These are phyloP conservation scores for Wickerhamomyces sp. DNA, from an alignment of 1,139 yeast species.

Conservation along the genomic window DNA sequence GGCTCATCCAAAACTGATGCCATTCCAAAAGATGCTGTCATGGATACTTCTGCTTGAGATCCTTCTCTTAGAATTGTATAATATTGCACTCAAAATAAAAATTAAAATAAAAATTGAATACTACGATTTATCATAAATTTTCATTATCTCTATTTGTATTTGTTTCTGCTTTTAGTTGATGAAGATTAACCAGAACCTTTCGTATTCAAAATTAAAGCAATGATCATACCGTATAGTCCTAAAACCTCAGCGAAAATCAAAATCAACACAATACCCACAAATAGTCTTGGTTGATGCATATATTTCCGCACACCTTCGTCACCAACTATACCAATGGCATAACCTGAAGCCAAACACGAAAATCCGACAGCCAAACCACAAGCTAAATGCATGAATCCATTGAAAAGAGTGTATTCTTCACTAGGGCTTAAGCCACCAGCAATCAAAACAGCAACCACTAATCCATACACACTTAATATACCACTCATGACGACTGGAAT, in stretches of 20 bases:
- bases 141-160: slow-evolving; percentile 1
- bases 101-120: neutral
- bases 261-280: slow-evolving; percentile 89
- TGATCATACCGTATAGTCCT: slow-evolving; percentile 93
- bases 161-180: neutral
- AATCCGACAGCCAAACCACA: slow-evolving; percentile 96
- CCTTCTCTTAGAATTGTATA: neutral
- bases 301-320: slow-evolving; percentile 97
- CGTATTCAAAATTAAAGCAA: slow-evolving; percentile 86
- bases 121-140: slow-evolving; percentile 1
- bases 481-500: slow-evolving; percentile 99
- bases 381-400: slow-evolving; percentile 95
- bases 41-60: slow-evolving; percentile 38
- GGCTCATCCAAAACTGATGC: slow-evolving; percentile 26
- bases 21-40: slow-evolving; percentile 29
- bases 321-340: slow-evolving; percentile 98
- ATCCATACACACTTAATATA: slow-evolving; percentile 92
- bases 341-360: slow-evolving; percentile 95
- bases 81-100: slow-evolving; percentile 1
- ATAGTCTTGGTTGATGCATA: slow-evolving; percentile 94
- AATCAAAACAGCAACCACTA: slow-evolving; percentile 91
- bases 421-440: slow-evolving; percentile 87
- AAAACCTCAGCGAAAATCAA: slow-evolving; percentile 97
- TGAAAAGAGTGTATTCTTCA: slow-evolving; percentile 76
- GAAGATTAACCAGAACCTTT: slow-evolving; percentile 72